phyloP scores from a whole-genome alignment of 768 basidiomycete genomes.

The Fomitopsis pulvina region DNA sequence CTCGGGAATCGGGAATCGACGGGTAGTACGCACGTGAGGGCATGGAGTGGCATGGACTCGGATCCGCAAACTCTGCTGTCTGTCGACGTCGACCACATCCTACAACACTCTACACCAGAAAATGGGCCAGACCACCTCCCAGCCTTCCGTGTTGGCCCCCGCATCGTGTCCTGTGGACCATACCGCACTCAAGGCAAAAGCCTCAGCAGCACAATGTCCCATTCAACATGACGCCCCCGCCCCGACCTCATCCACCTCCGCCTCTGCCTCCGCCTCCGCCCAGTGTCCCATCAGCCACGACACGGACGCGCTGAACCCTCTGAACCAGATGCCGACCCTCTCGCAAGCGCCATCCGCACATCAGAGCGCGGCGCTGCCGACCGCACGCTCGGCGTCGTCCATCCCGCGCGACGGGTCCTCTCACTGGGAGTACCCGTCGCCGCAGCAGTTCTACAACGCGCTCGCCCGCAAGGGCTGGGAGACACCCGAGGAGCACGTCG shows the following conservation, averaged over 20 bases:
- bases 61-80: slow-evolving; percentile 66
- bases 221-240: slow-evolving; percentile 30
- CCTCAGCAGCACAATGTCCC: slow-evolving; percentile 31
- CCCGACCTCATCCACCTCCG: slow-evolving; percentile 8
- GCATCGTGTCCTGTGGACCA: slow-evolving; percentile 18
- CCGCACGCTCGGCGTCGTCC: slow-evolving; percentile 68
- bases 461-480: slow-evolving; percentile 95
- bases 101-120: not conserved
- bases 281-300: slow-evolving; percentile 62
- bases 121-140: slow-evolving; percentile 26
- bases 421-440: slow-evolving; percentile 94
- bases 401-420: slow-evolving; percentile 64
- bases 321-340: slow-evolving; percentile 87
- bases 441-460: slow-evolving; percentile 98
- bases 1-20: too few species aligned
- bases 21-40: too few species aligned
- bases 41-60: too few species aligned
- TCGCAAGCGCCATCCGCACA: slow-evolving; percentile 58
- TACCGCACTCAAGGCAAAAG: slow-evolving; percentile 13
- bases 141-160: slow-evolving; percentile 12
- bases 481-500: slow-evolving; percentile 92
- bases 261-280: slow-evolving; percentile 23
- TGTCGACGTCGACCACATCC: slow-evolving; percentile 17
- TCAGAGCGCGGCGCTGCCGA: slow-evolving; percentile 59
- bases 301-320: slow-evolving; percentile 44